Base-by-base conservation (phyloP, 768 basidiomycete species). In the Psilocybe cubensis region DNA sequence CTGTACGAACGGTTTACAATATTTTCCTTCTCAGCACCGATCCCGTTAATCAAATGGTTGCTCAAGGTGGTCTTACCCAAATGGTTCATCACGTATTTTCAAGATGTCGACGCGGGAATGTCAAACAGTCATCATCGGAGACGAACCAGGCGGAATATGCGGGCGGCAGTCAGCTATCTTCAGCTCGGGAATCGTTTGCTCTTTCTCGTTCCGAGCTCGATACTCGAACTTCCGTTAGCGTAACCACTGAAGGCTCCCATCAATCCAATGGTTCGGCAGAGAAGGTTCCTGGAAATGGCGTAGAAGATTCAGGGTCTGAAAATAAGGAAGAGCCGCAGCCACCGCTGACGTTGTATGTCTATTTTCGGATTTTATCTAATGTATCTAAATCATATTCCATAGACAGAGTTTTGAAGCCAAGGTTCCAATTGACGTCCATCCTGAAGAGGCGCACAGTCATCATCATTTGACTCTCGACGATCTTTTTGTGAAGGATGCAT, bases 31-130 rank as follows among this genome's bases (percentile, higher is more conserved):
- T 98, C 57, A 95, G 93, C 65, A 81, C 83, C 20, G 94, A 96
- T 66, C 83, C 89, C 4, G 91, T 95, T 48, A 98, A 96, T 63
- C 97, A 98, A 74, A 96, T 92, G 79, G 96, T 99, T 33, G 97
- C 97, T 17, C 97, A 99, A 72, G 97, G 96, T 18, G 94, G 96
- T 17, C 83, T 99, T 17, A 95, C 94, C 0, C 97, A 99, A 72
- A 98, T 99, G 88, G 95, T 98, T 2, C 91, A 97, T 65, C 96
- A 98, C 66, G 87, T 98, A 55, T 98, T 99, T 70, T 83, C 89
- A 12, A 84, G 97, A 20, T 93, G 92, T 66, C 80, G 80, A 68
- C 66, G 79, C 25, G 72, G 68, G 49, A 67, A 64, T 25, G 12
- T 38, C n/a, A 9, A 17, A n/a, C 35, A 38, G 54, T 65, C 52